Base-by-base conservation (phyloP, 805 yeast species). In the Suhomyces sp. region DNA sequence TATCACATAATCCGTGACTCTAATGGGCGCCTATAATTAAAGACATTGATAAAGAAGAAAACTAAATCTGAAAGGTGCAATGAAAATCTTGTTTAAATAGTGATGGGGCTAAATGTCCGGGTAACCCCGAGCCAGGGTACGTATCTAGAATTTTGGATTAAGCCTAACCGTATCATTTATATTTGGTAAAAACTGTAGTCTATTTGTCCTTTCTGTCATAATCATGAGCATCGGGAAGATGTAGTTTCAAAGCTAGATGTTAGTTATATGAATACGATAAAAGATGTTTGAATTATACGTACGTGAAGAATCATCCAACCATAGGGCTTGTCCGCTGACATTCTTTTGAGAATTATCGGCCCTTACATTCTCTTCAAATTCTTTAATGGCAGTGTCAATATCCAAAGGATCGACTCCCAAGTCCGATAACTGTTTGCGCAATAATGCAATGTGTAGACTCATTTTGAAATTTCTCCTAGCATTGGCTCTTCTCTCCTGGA, bases 1-100 rank as follows among this genome's bases (percentile, higher is more conserved):
- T 51, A 27, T 66, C 78, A 77, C 70, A 73, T 72, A 76, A 68
- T 64, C 83, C 82, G 85, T 81, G 84, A 82, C 86, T 82, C 86
- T 82, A 81, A 81, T 81, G 93, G 94, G 93, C 85, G 92, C 87
- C 94, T 86, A 79, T 71, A 57, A 47, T 58, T 53, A 66, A 69
- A 72, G 75, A 71, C 78, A 73, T 72, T 73, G 73, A 66, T 65
- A 53, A 66, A 66, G 70, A 69, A 62, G 53, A 64, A 61, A 60
- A 56, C 48, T 29, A 60, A 59, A 53, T 25, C 17, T 9, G 12
- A 24, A 39, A 27, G 27, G 24, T 25, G 39, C 53, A 24, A 12
- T 17, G 35, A 48, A 51, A 37, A 45, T 39, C 20, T 20, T 27
- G 29, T 13, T 33, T 54, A 53, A 48, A 52, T 52, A 52, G 31